A percentile compares a stretch with the other conserved stretches of the same genome.
Evolutionary conservation across 2,329 filamentous ascomycete species (phyloP).

Genomic region (Sclerotinia trifoliorum): DNA sequence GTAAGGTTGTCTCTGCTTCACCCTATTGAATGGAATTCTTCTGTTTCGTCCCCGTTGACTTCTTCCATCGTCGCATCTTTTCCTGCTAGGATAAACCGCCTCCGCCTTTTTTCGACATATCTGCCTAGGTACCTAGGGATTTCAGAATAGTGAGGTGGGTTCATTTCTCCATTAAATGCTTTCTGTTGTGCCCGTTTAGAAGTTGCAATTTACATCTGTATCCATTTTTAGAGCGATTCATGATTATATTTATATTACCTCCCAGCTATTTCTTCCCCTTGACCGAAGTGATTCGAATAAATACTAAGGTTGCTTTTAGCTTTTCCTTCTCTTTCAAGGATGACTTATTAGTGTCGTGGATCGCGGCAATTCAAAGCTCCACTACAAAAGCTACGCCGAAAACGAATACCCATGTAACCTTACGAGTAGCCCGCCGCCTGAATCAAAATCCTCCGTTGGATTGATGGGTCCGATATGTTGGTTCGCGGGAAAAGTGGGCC

Average conservation of each 20-base stretch:
- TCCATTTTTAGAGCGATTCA: too few species aligned
- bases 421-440: too few species aligned
- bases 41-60: neutral
- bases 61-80: neutral
- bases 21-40: neutral
- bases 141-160: neutral
- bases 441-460: neutral
- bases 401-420: neutral
- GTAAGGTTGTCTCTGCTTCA: neutral
- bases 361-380: conserved; percentile 5
- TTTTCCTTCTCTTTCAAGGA: neutral
- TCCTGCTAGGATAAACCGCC: neutral
- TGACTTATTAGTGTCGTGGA: neutral
- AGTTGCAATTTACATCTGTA: too few species aligned
- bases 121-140: neutral
- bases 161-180: too few species aligned
- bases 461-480: neutral
- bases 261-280: neutral
- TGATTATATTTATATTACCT: too few species aligned
- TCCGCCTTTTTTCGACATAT: neutral
- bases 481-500: neutral
- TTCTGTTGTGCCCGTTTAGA: too few species aligned
- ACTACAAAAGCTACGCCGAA: neutral
- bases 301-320: too few species aligned
- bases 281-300: neutral